These are phyloP conservation scores for Xylaria sp. DNA, from an alignment of 2,329 filamentous ascomycete genomes.

Conservation along the genomic window DNA sequence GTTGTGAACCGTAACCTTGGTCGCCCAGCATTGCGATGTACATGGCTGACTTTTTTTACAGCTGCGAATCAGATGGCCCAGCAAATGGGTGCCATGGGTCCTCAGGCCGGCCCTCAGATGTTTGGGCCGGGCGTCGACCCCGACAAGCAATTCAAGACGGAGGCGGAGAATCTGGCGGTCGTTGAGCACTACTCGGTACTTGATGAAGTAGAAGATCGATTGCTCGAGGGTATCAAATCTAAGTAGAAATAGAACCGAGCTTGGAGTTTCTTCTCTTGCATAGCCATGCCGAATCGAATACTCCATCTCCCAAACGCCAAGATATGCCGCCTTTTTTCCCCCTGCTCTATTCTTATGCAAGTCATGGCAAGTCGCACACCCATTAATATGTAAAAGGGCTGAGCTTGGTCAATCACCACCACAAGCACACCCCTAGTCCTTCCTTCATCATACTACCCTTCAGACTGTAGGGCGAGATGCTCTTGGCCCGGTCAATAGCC, in stretches of 20 bases:
- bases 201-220: constrained; percentile 85
- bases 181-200: constrained; percentile 93
- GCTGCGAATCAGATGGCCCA: constrained; percentile 92
- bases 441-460: constrained; percentile 72
- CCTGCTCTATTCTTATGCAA: not conserved
- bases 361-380: constrained; percentile 33
- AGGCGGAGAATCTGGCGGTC: constrained; percentile 95
- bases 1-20: no score
- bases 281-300: constrained; percentile 29
- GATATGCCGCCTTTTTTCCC: constrained; percentile 20
- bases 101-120: constrained; percentile 72
- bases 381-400: constrained; percentile 11
- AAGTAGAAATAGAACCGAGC: constrained; percentile 47
- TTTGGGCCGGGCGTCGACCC: constrained; percentile 94
- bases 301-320: constrained; percentile 37
- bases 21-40: not conserved
- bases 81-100: constrained; percentile 81
- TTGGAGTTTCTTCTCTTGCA: constrained; percentile 1
- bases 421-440: constrained; percentile 71
- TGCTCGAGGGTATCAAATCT: constrained; percentile 69
- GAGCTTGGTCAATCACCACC: constrained; percentile 63
- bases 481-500: constrained; percentile 65
- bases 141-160: constrained; percentile 91
- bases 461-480: constrained; percentile 75
- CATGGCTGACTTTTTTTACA: constrained; percentile 56